Percentiles rank a stretch among this genome's conserved stretches.
These are phyloP conservation scores for Sparassis latifolia DNA, from an alignment of 1,284 basidiomycete species.

Conservation along the genomic window DNA sequence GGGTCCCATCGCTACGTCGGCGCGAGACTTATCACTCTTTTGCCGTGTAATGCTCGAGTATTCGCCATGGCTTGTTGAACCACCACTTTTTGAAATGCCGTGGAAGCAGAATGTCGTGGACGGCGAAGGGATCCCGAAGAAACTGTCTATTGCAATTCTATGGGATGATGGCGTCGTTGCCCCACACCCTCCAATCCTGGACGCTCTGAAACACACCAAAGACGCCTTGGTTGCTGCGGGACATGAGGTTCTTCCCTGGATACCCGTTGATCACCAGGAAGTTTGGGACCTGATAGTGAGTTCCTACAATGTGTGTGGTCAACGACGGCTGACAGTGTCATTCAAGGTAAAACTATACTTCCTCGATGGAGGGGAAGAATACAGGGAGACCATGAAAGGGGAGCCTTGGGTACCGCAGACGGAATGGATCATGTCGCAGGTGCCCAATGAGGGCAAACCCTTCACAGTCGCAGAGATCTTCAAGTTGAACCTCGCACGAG, in stretches of 20 bases:
- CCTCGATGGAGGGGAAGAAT: constrained; percentile 44
- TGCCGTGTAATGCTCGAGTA: constrained; percentile 43
- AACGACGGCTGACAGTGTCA: constrained; percentile 6
- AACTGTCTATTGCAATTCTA: constrained; percentile 46
- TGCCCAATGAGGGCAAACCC: constrained; percentile 28
- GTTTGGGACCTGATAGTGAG: constrained; percentile 47
- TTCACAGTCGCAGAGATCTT: constrained; percentile 35
- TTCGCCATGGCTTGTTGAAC: constrained; percentile 50
- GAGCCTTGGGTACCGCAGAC: constrained; percentile 38
- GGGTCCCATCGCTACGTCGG: constrained; percentile 47
- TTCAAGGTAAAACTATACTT: constrained; percentile 40
- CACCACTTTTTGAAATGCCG: constrained; percentile 44
- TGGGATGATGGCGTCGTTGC: constrained; percentile 49
- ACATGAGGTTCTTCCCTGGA: constrained; percentile 47
- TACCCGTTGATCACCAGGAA: constrained; percentile 37
- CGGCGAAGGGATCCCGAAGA: constrained; percentile 34
- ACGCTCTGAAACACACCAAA: constrained; percentile 38
- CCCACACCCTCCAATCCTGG: constrained; percentile 47
- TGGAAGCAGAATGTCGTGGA: constrained; percentile 39
- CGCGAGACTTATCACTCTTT: constrained; percentile 47
- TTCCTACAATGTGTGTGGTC: constrained; percentile 5
- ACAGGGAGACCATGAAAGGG: constrained; percentile 30
- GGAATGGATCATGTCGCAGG: constrained; percentile 42
- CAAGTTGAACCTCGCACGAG: constrained; percentile 38
- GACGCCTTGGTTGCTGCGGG: constrained; percentile 41